A percentile compares a stretch with the other conserved stretches of the same genome.
Conservation (phyloP, 2,329 filamentous ascomycete genomes). For the Aspergillus calidoustus region DNA sequence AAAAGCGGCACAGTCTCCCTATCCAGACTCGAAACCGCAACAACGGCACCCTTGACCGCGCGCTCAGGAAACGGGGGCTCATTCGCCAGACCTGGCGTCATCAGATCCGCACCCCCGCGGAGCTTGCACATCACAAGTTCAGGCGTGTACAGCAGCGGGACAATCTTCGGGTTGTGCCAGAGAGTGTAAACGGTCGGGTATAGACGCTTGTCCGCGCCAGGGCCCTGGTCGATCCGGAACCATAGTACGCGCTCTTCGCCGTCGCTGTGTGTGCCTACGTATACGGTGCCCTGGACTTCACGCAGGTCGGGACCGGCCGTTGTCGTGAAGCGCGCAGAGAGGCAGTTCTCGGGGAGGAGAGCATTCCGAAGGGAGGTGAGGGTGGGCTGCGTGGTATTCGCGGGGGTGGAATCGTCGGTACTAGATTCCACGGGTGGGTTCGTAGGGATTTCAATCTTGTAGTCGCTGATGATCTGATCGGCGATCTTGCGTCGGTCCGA, state of each 20-base stretch:
- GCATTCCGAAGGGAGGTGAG: slow-evolving; percentile 59
- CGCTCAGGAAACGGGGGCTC: slow-evolving; percentile 66
- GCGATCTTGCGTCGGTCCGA: slow-evolving; percentile 70
- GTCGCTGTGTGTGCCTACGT: slow-evolving; percentile 63
- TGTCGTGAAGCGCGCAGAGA: slow-evolving; percentile 68
- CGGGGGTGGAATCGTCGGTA: slow-evolving; percentile 44
- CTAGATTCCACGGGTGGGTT: slow-evolving; percentile 35
- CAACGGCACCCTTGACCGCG: slow-evolving; percentile 64
- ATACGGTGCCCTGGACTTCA: slow-evolving; percentile 66
- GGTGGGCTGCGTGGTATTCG: slow-evolving; percentile 51
- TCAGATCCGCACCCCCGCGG: slow-evolving; percentile 67
- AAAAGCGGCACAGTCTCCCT: slow-evolving; percentile 65
- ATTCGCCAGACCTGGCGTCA: slow-evolving; percentile 69
- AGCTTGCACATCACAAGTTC: slow-evolving; percentile 64
- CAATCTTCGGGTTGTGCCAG: slow-evolving; percentile 65
- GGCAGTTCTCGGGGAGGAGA: slow-evolving; percentile 66
- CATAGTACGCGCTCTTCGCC: slow-evolving; percentile 66
- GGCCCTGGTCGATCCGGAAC: slow-evolving; percentile 64
- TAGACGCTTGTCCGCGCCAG: slow-evolving; percentile 44
- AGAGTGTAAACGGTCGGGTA: slow-evolving; percentile 65
- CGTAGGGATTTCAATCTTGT: slow-evolving; percentile 55
- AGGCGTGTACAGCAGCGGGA: slow-evolving; percentile 68
- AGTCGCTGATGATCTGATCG: slow-evolving; percentile 69
- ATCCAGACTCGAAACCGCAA: slow-evolving; percentile 66
- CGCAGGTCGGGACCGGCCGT: slow-evolving; percentile 66